Percentiles rank a stretch among this genome's conserved stretches.
phyloP scores from a whole-genome alignment of 257 asterid species.

The Solanum raphanifolium region DNA sequence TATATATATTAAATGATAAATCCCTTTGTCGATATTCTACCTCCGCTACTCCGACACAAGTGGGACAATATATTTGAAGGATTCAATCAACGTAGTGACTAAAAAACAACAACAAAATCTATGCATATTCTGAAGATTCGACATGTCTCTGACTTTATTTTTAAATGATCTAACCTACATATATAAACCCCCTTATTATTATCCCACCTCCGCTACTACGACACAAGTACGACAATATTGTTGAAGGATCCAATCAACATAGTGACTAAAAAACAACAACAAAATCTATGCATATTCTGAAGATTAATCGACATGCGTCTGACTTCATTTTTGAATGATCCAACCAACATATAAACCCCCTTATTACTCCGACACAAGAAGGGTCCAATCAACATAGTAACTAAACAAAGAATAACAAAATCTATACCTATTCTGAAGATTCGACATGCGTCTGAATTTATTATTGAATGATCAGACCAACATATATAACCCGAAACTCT shows the following conservation, averaged over 20 bases:
- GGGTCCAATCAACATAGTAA: neutral
- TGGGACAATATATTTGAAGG: neutral
- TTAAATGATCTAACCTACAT: neutral
- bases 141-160: neutral
- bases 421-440: neutral
- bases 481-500: neutral
- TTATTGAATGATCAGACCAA: neutral
- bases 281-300: neutral
- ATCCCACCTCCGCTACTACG: neutral
- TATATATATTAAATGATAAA: neutral
- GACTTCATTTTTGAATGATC: neutral
- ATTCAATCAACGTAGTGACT: rapidly evolving
- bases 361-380: too few species aligned
- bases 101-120: neutral
- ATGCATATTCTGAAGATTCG: neutral
- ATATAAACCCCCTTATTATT: neutral
- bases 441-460: neutral
- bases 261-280: neutral
- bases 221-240: too few species aligned
- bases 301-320: neutral
- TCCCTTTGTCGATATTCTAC: neutral
- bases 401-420: neutral
- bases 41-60: neutral
- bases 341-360: neutral
- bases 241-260: neutral